These are phyloP conservation scores for Neonectria neomacrospora DNA, from an alignment of 2,329 filamentous ascomycete species.

Conservation along the genomic window DNA sequence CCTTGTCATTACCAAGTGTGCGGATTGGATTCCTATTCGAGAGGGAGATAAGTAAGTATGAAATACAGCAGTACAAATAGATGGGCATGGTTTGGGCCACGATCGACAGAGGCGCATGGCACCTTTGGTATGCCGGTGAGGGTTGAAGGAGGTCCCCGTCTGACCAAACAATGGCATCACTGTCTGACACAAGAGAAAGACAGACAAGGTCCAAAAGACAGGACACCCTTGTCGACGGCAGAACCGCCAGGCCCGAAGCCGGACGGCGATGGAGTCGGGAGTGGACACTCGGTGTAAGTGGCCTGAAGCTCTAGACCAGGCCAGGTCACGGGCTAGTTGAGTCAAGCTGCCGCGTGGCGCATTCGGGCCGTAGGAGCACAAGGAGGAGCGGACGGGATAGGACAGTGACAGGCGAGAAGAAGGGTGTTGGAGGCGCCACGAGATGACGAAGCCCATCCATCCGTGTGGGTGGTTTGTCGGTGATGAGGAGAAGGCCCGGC, in stretches of 20 bases:
- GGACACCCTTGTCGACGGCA: background rate
- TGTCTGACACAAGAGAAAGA: slow-evolving; percentile 1
- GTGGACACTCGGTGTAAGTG: slow-evolving; percentile 13
- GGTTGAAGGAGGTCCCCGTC: slow-evolving; percentile 4
- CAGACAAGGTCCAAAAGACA: background rate
- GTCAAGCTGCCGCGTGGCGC: slow-evolving; percentile 21
- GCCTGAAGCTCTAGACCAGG: slow-evolving; percentile 10
- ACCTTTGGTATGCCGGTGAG: background rate
- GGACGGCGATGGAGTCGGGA: background rate
- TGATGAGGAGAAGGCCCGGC: slow-evolving; percentile 1
- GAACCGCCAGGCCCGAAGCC: background rate
- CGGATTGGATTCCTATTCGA: background rate
- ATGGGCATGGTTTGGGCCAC: background rate
- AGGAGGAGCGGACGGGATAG: slow-evolving; percentile 10
- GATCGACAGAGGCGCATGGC: background rate
- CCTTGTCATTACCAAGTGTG: background rate
- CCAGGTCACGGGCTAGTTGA: slow-evolving; percentile 20
- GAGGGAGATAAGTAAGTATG: background rate
- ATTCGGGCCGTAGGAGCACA: slow-evolving; percentile 29
- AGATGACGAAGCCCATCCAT: slow-evolving; percentile 19
- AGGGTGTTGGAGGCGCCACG: slow-evolving; percentile 7
- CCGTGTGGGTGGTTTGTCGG: background rate
- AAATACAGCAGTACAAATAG: background rate
- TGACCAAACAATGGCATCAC: slow-evolving; percentile 19
- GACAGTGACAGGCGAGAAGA: slow-evolving; percentile 12